phyloP scores from a whole-genome alignment of 2,329 filamentous ascomycete species.

The Colletotrichum noveboracense region DNA sequence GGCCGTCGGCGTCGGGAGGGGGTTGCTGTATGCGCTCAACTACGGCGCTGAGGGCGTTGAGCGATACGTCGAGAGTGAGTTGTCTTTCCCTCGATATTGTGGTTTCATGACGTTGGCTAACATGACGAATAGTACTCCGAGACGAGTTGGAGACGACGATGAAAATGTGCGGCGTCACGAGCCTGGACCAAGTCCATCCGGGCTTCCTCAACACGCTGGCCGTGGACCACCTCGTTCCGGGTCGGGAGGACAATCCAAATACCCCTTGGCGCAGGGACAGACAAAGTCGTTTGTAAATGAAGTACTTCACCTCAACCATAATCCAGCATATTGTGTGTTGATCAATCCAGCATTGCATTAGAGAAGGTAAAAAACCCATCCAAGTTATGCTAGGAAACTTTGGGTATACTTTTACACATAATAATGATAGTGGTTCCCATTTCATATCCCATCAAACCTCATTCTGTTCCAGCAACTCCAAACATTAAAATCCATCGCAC shows the following conservation, averaged over 20 bases:
- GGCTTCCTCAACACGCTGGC: constrained; percentile 63
- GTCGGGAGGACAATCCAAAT: constrained; percentile 48
- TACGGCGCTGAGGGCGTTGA: constrained; percentile 66
- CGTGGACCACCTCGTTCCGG: constrained; percentile 51
- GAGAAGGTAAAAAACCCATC: background rate
- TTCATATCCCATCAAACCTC: background rate
- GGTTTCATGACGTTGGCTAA: background rate
- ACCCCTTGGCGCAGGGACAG: constrained; percentile 40
- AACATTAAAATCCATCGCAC: background rate
- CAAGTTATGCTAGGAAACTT: background rate
- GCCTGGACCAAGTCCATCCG: constrained; percentile 64
- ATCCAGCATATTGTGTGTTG: background rate
- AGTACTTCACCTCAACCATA: background rate
- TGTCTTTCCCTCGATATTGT: constrained; percentile 9
- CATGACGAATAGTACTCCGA: constrained; percentile 42
- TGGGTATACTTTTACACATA: background rate
- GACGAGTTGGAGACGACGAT: constrained; percentile 72
- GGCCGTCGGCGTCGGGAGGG: constrained; percentile 67
- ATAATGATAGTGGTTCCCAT: background rate
- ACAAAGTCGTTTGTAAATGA: constrained; percentile 30
- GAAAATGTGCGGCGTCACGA: constrained; percentile 68
- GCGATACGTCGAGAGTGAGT: constrained; percentile 57
- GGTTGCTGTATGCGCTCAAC: constrained; percentile 63
- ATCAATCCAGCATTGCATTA: background rate
- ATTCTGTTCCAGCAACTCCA: background rate